Evolutionary conservation across 208 protist species (phyloP).

Genomic region (Acanthamoeba lenticulata): DNA sequence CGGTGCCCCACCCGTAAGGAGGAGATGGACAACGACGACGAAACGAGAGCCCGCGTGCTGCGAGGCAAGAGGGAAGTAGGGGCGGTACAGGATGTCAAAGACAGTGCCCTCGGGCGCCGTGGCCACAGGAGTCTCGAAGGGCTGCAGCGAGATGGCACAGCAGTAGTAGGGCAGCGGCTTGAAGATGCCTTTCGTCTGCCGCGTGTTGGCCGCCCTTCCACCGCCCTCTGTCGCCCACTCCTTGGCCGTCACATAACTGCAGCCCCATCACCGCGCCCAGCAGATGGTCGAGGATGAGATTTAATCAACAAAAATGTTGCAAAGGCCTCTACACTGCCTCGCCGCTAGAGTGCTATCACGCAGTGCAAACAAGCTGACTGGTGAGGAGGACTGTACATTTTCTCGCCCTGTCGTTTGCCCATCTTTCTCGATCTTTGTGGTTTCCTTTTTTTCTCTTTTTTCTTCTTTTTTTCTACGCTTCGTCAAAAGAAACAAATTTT

Average conservation of each 20-base stretch:
- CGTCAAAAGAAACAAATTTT: too few species aligned
- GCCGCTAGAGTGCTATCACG: neutral
- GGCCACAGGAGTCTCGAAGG: conserved; percentile 59
- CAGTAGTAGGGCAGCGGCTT: conserved; percentile 59
- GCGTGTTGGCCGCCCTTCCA: neutral
- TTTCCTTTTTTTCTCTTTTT: neutral
- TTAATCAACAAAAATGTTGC: neutral
- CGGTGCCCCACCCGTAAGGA: too few species aligned
- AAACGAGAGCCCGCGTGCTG: neutral
- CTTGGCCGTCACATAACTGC: conserved; percentile 50
- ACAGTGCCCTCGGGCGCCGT: conserved; percentile 46
- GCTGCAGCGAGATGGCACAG: conserved; percentile 42
- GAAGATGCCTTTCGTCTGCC: neutral
- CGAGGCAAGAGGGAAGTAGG: neutral
- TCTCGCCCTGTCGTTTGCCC: neutral
- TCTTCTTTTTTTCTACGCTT: neutral
- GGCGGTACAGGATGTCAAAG: conserved; percentile 65
- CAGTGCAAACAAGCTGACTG: neutral
- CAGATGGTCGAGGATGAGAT: neutral
- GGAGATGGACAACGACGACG: too few species aligned
- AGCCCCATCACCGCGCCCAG: neutral
- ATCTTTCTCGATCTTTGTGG: neutral
- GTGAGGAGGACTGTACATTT: neutral
- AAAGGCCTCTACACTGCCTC: too few species aligned
- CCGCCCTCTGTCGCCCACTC: conserved; percentile 52